Conservation (phyloP, 257 asterid genomes). For the Sherardia arvensis region DNA sequence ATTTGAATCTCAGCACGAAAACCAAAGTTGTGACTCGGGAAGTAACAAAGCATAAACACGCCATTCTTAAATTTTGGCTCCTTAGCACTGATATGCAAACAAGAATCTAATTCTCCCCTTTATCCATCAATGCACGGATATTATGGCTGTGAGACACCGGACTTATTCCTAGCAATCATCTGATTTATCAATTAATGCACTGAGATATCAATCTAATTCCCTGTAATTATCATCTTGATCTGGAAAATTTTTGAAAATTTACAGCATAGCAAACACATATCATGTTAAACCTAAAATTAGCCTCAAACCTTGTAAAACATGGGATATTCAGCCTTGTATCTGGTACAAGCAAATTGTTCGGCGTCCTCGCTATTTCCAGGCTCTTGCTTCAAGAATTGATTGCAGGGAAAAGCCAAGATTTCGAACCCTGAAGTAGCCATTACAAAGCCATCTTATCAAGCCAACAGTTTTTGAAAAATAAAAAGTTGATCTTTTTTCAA, state of each 20-base stretch:
- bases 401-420: slow-evolving; percentile 88
- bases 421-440: slow-evolving; percentile 47
- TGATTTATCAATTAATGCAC: background rate
- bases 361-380: slow-evolving; percentile 78
- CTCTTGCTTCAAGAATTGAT: slow-evolving; percentile 81
- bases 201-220: background rate
- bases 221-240: background rate
- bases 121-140: background rate
- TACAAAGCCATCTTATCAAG: background rate
- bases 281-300: background rate
- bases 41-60: background rate
- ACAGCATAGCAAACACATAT: no score
- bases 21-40: background rate
- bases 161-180: background rate
- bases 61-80: background rate
- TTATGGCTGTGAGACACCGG: background rate
- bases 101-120: background rate
- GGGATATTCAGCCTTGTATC: slow-evolving; percentile 84
- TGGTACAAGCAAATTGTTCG: slow-evolving; percentile 68
- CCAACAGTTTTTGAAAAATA: background rate
- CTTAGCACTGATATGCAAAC: background rate
- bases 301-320: slow-evolving; percentile 61
- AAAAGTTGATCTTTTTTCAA: no score
- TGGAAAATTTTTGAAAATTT: no score
- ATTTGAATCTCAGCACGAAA: background rate